Evolutionary conservation across 2,329 filamentous ascomycete genomes (phyloP), one percentile per base, ranked within the genome.

Genomic region (Pseudogymnoascus sp.): DNA sequence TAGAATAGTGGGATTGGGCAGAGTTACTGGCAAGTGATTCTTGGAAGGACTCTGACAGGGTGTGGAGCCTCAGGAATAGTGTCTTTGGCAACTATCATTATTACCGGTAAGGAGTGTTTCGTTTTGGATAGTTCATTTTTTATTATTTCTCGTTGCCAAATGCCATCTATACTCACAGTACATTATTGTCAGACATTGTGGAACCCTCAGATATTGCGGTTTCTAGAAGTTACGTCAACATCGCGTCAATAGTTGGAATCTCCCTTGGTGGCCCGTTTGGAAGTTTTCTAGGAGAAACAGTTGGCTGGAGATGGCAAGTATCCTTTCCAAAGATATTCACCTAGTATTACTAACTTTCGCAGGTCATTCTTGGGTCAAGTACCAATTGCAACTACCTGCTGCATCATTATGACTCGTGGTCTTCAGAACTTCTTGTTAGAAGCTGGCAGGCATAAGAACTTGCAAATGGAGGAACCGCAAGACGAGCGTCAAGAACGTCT

Each of bases 381-480:
- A 11, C 44, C 44, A 50, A 50, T 50, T 50, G 44, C 44, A 29
- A 50, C 26, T 11, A 29, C 44, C 44, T 50, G 44, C 26, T 21
- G 44, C 13, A 26, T 53, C 21, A 26, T 53, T 31, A 53, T 53
- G 11, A 31, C 21, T 31, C 46, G 21, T 26, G 29, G 46, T 21
- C 21, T 53, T 23, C 23, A 46, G 10, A 26, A 21, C 13, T 61
- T 64, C 13, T 61, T 64, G 26, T 31, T 61, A 56, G 26, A 13
- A 56, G 17, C 29, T 26, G 35, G 65, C 23, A 13, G 33, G 15
- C 9, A 63, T 26, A 37, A 61, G 9, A 33, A 56, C 56, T 40
- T 15, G 17, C 44, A 62, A 21, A n/a, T 23, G 21, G 61, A 64
- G 31, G 60, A 61, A 37, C 23, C 59, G 5, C 37, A 17, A 38